These are phyloP conservation scores for Lasiodiplodia sp. DNA, from an alignment of 2,329 filamentous ascomycete genomes.

Conservation along the genomic window DNA sequence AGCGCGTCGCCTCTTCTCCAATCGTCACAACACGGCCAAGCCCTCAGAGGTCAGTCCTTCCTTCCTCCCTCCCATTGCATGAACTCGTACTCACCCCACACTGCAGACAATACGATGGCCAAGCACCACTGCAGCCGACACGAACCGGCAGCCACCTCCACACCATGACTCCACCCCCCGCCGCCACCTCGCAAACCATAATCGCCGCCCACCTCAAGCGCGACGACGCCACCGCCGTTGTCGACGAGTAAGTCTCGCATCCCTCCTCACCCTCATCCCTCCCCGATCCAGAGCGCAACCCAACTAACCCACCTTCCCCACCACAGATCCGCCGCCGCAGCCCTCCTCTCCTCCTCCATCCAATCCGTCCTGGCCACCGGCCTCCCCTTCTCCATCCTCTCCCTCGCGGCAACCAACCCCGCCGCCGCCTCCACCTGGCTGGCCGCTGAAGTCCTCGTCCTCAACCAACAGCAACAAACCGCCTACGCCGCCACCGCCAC, in stretches of 20 bases:
- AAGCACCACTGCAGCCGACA: constrained; percentile 10
- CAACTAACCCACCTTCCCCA: neutral
- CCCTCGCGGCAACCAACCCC: constrained; percentile 51
- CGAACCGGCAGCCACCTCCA: neutral
- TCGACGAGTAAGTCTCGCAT: constrained; percentile 1
- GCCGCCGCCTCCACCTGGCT: constrained; percentile 50
- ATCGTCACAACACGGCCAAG: neutral
- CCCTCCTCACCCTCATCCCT: no score
- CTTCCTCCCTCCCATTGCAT: neutral
- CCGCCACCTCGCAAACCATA: neutral
- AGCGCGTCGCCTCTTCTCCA: neutral
- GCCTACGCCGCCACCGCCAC: constrained; percentile 49
- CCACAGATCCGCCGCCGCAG: neutral
- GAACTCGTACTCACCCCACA: neutral
- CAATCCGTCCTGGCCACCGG: constrained; percentile 53
- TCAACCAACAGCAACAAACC: constrained; percentile 39
- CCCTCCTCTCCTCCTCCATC: constrained; percentile 41
- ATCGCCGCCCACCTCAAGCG: neutral
- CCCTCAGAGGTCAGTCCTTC: neutral
- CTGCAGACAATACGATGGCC: neutral
- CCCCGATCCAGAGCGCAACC: neutral
- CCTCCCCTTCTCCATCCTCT: constrained; percentile 51
- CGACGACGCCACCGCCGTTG: neutral
- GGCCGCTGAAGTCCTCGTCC: constrained; percentile 48
- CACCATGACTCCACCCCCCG: neutral